Conservation (phyloP, 768 basidiomycete genomes). For the Naganishia antarctica region DNA sequence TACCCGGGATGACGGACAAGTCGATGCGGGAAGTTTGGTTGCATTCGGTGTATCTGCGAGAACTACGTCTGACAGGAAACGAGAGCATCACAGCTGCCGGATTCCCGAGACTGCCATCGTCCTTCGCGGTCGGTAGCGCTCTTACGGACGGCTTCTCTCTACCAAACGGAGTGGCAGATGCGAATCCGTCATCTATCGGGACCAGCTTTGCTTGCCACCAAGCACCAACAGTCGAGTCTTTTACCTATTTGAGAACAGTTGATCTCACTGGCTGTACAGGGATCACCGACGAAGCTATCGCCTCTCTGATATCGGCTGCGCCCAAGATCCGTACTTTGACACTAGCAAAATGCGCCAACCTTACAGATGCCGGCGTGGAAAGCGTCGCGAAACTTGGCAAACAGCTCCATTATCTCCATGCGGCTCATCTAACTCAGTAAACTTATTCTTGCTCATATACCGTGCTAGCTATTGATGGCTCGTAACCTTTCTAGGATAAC, state of each 20-base stretch:
- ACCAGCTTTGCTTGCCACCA: not conserved
- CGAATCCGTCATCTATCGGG: not conserved
- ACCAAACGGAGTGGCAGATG: not conserved
- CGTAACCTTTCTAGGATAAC: constrained; percentile 67
- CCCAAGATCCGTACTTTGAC: constrained; percentile 81
- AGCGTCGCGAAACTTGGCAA: constrained; percentile 83
- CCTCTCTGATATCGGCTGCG: constrained; percentile 72
- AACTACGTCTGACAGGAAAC: constrained; percentile 80
- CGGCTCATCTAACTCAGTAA: constrained; percentile 69
- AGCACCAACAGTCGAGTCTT: constrained; percentile 6
- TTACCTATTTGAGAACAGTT: constrained; percentile 65
- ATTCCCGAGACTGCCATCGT: constrained; percentile 58
- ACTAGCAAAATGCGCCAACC: constrained; percentile 70
- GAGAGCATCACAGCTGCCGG: constrained; percentile 70
- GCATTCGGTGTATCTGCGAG: constrained; percentile 74
- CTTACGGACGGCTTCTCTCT: not conserved
- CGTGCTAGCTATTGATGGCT: no score
- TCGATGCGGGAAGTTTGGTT: constrained; percentile 80
- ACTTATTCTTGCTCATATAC: no score
- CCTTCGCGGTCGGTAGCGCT: constrained; percentile 53
- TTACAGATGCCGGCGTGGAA: constrained; percentile 77
- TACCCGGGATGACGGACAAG: constrained; percentile 68
- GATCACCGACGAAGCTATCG: constrained; percentile 75
- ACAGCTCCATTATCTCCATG: constrained; percentile 87
- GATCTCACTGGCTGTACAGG: constrained; percentile 81